Conservation (phyloP, 2,329 filamentous ascomycete species). For the Chaetoscypha palmicola region DNA sequence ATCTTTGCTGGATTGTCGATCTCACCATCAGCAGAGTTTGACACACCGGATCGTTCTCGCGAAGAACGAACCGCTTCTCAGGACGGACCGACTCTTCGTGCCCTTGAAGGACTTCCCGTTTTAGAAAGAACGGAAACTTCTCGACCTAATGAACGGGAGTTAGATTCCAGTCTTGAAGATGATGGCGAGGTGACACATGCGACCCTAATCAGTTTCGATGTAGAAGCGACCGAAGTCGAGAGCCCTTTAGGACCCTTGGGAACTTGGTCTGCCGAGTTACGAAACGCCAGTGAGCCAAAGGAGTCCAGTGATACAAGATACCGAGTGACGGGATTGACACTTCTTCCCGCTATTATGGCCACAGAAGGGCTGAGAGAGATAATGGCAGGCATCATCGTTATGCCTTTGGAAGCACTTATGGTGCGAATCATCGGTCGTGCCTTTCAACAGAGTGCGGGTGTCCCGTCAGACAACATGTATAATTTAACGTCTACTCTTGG, state of each 20-base stretch:
- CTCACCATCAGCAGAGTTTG: conserved; percentile 18
- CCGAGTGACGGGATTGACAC: conserved; percentile 28
- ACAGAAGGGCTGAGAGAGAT: conserved; percentile 29
- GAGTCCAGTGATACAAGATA: conserved; percentile 22
- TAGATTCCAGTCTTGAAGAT: conserved; percentile 26
- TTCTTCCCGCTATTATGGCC: conserved; percentile 30
- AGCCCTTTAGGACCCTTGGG: conserved; percentile 12
- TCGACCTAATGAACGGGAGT: conserved; percentile 12
- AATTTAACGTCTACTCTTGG: background rate
- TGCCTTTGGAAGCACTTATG: conserved; percentile 30
- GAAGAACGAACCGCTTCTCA: conserved; percentile 12
- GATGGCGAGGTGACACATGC: conserved; percentile 28
- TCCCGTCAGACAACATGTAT: conserved; percentile 19
- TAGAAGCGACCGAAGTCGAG: conserved; percentile 27
- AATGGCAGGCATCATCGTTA: conserved; percentile 21
- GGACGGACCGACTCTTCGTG: conserved; percentile 26
- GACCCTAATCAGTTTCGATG: conserved; percentile 31
- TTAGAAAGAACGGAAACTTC: conserved; percentile 13
- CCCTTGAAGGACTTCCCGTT: conserved; percentile 26
- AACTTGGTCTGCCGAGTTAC: conserved; percentile 31
- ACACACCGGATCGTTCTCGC: conserved; percentile 17
- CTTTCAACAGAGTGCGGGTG: conserved; percentile 18
- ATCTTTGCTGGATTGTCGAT: conserved; percentile 23
- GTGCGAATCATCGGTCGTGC: conserved; percentile 26
- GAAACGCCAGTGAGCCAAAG: conserved; percentile 29